These are phyloP conservation scores for Vigna mungo DNA, from an alignment of 306 rosid species.

Conservation along the genomic window DNA sequence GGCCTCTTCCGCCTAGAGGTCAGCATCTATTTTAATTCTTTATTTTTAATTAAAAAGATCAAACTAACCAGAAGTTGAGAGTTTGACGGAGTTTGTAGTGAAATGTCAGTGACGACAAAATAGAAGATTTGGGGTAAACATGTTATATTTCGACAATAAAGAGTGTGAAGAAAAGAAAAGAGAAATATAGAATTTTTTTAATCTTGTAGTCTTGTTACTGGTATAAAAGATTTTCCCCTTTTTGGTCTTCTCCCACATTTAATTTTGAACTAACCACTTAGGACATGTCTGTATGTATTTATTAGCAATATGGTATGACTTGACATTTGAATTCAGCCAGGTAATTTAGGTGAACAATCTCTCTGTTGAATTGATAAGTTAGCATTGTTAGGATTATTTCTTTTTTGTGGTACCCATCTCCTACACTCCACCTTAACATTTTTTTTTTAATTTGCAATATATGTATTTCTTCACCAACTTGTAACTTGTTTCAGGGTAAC, in stretches of 20 bases:
- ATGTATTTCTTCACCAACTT: constrained; percentile 32
- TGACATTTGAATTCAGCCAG: background rate
- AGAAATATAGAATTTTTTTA: background rate
- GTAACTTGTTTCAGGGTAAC: constrained; percentile 68
- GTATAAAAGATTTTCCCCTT: background rate
- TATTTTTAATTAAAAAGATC: constrained; percentile 1
- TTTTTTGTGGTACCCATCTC: background rate
- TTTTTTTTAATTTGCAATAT: constrained; percentile 14
- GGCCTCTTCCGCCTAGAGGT: constrained; percentile 88
- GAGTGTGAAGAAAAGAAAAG: constrained; percentile 11
- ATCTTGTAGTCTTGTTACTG: constrained; percentile 4
- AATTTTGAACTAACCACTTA: constrained; percentile 26
- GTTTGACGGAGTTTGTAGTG: background rate
- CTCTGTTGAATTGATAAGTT: constrained; percentile 7
- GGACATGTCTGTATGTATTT: background rate
- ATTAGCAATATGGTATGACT: background rate
- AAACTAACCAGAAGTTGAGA: constrained; percentile 30
- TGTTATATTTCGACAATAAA: constrained; percentile 19
- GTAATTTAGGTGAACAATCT: background rate
- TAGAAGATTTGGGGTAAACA: constrained; percentile 12
- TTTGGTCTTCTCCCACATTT: background rate
- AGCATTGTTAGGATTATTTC: constrained; percentile 14
- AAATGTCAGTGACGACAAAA: constrained; percentile 33
- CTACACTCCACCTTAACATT: background rate
- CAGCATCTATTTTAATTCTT: constrained; percentile 46